Conservation (phyloP, 139 green algal genomes). For the Monoraphidium neglectum region DNA sequence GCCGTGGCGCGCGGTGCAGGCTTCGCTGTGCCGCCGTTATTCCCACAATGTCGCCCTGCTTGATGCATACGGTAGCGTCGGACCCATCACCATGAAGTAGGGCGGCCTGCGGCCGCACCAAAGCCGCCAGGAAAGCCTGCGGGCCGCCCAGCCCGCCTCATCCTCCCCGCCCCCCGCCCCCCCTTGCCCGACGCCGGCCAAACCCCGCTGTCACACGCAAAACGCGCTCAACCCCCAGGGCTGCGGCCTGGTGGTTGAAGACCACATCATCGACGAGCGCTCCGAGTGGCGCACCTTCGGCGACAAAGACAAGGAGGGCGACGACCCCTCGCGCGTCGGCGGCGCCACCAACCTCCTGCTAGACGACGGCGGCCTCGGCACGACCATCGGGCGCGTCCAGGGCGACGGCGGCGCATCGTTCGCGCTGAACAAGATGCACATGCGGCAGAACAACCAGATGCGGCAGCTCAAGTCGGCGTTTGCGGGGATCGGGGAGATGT, state of each 20-base stretch:
- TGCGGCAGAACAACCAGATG: constrained; percentile 21
- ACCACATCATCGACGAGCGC: constrained; percentile 90
- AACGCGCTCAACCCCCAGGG: constrained; percentile 41
- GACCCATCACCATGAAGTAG: no score
- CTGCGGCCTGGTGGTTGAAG: constrained; percentile 89
- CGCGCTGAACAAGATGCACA: constrained; percentile 8
- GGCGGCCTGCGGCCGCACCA: no score
- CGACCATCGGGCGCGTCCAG: constrained; percentile 66
- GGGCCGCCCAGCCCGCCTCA: no score
- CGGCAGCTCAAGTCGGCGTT: constrained; percentile 47
- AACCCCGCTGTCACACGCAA: not conserved
- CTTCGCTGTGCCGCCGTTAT: no score
- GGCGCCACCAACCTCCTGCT: constrained; percentile 85
- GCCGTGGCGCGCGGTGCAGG: no score
- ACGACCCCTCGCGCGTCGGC: constrained; percentile 85
- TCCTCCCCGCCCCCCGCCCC: no score
- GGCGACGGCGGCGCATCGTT: not conserved
- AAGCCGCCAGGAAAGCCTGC: no score
- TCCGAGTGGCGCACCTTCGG: constrained; percentile 96
- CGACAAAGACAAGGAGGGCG: constrained; percentile 85
- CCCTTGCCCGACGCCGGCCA: no score
- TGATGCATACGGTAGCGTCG: no score
- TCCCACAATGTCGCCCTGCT: no score
- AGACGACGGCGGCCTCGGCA: constrained; percentile 78
- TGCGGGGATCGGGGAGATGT: constrained; percentile 53